Percentiles rank a stretch among this genome's conserved stretches.
Evolutionary conservation across 179 eudicot genomes (phyloP).

Genomic region (Beta macrorhiza): DNA sequence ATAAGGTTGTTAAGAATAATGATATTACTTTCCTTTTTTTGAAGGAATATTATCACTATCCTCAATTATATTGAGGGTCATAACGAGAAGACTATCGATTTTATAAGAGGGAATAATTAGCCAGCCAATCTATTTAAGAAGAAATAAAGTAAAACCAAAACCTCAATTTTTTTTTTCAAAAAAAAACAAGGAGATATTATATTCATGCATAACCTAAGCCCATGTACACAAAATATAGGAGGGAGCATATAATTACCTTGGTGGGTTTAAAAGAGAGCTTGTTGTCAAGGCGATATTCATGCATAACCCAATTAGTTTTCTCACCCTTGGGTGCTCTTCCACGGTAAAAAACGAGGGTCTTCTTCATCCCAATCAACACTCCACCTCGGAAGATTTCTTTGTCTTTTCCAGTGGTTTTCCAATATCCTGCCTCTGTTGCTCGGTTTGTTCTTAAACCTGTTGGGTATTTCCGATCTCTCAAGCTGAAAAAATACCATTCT

Average conservation of each 20-base stretch:
- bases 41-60: too few relatives aligned
- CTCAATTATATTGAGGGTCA: too few relatives aligned
- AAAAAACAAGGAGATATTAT: too few relatives aligned
- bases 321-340: slow-evolving; percentile 97
- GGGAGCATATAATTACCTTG: slow-evolving; percentile 44
- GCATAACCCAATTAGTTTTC: slow-evolving; percentile 95
- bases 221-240: not conserved
- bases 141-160: too few relatives aligned
- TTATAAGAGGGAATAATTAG: too few relatives aligned
- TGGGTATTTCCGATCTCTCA: slow-evolving; percentile 80
- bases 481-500: slow-evolving; percentile 88
- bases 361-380: slow-evolving; percentile 82
- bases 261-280: slow-evolving; percentile 53
- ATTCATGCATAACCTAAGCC: too few relatives aligned
- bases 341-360: slow-evolving; percentile 76
- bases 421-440: slow-evolving; percentile 84
- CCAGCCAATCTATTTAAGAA: too few relatives aligned
- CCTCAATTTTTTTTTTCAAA: too few relatives aligned
- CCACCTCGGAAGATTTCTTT: slow-evolving; percentile 64
- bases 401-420: slow-evolving; percentile 93
- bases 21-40: too few relatives aligned
- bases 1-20: too few relatives aligned
- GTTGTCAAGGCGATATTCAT: slow-evolving; percentile 71
- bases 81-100: too few relatives aligned
- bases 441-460: slow-evolving; percentile 79